phyloP scores from a whole-genome alignment of 768 basidiomycete species.

The Mycena belliarum region DNA sequence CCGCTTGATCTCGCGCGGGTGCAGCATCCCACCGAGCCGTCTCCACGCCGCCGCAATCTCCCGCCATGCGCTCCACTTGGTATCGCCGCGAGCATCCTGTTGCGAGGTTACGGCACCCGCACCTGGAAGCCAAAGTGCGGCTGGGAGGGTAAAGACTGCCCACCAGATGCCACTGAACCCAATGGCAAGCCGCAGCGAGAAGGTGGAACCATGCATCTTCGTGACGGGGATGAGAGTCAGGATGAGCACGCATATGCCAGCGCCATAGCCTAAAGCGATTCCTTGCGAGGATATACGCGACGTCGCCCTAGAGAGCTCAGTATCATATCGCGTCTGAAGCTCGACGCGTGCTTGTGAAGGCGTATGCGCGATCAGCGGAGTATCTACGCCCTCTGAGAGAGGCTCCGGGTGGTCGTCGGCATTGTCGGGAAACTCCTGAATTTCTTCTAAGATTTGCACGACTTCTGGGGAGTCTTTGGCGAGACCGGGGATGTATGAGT shows the following conservation, averaged over 20 bases:
- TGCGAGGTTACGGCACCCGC: conserved; percentile 1
- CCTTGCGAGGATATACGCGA: conserved; percentile 84
- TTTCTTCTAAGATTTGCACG: conserved; percentile 36
- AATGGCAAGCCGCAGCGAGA: conserved; percentile 79
- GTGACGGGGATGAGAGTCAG: conserved; percentile 79
- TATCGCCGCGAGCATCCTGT: conserved; percentile 19
- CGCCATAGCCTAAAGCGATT: conserved; percentile 83
- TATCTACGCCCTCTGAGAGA: conserved; percentile 30
- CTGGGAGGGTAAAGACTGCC: conserved; percentile 79
- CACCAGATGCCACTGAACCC: conserved; percentile 88
- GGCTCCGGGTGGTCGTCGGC: conserved; percentile 23
- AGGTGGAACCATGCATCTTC: conserved; percentile 70
- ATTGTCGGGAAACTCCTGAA: conserved; percentile 25
- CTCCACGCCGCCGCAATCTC: conserved; percentile 77
- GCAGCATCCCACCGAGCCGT: conserved; percentile 72
- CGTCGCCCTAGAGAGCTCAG: conserved; percentile 67
- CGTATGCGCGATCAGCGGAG: conserved; percentile 39
- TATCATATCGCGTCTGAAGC: conserved; percentile 48
- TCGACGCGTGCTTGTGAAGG: conserved; percentile 22
- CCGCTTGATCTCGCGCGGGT: conserved; percentile 67
- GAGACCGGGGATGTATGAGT: conserved; percentile 80
- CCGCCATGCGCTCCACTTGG: conserved; percentile 22
- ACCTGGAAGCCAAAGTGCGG: conserved; percentile 71
- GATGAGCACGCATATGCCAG: conserved; percentile 78
- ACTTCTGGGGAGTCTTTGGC: conserved; percentile 70